phyloP scores from a whole-genome alignment of 805 yeast genomes.

The Aciculoconidium aculeatum region DNA sequence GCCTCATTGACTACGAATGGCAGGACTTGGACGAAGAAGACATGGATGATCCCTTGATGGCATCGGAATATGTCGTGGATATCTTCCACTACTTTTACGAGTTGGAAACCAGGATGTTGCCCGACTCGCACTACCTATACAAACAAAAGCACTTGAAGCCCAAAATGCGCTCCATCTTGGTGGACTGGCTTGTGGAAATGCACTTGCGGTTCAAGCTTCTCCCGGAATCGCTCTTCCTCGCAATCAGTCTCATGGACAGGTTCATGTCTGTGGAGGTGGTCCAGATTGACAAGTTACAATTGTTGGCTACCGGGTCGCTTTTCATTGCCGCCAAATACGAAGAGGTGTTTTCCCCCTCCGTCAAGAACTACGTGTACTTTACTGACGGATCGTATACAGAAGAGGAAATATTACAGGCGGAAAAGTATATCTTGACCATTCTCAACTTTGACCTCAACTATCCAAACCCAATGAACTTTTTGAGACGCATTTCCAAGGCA shows the following conservation, averaged over 20 bases:
- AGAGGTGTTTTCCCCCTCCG: conserved; percentile 84
- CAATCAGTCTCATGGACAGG: conserved; percentile 83
- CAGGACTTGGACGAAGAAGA: conserved; percentile 72
- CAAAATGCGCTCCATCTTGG: conserved; percentile 75
- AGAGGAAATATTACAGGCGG: conserved; percentile 78
- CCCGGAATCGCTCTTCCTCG: conserved; percentile 80
- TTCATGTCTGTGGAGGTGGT: conserved; percentile 72
- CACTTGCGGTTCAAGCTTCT: conserved; percentile 75
- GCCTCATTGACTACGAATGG: conserved; percentile 47
- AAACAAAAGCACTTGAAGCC: conserved; percentile 69
- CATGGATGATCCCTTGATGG: conserved; percentile 74
- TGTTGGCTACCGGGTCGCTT: conserved; percentile 78
- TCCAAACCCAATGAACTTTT: conserved; percentile 87
- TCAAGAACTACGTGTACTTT: conserved; percentile 78
- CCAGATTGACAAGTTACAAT: conserved; percentile 73
- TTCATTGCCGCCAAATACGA: conserved; percentile 92
- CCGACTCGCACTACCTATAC: conserved; percentile 60
- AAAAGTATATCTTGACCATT: conserved; percentile 66
- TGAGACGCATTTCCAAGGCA: conserved; percentile 83
- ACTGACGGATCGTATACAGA: conserved; percentile 82
- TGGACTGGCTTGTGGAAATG: conserved; percentile 93
- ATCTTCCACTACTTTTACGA: conserved; percentile 76
- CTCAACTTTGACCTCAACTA: conserved; percentile 71
- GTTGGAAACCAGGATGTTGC: conserved; percentile 68
- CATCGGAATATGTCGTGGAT: conserved; percentile 83